Percentiles rank a stretch among this genome's conserved stretches.
phyloP scores from a whole-genome alignment of 345 rosid species.

The Populus pruinosa region DNA sequence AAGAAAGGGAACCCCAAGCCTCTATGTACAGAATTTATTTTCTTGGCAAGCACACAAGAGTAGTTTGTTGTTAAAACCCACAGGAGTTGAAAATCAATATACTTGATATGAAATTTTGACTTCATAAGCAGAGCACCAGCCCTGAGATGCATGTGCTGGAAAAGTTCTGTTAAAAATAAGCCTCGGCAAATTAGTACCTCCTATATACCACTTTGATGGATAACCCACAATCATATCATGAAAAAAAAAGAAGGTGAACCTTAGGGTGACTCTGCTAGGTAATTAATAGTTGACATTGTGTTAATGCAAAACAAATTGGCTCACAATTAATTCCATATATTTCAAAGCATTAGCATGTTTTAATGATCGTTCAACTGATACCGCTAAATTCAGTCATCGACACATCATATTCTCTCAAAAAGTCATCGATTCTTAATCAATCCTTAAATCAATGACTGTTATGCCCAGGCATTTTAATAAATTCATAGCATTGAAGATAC shows the following conservation, averaged over 20 bases:
- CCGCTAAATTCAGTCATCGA: background rate
- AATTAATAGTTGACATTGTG: background rate
- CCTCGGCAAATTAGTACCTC: background rate
- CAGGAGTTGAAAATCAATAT: background rate
- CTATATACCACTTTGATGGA: too few species aligned
- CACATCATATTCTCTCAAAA: background rate
- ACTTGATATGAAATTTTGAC: background rate
- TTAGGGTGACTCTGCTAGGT: background rate
- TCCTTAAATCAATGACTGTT: background rate
- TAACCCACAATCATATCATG: background rate
- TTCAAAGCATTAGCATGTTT: background rate
- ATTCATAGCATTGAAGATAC: slow-evolving; percentile 25
- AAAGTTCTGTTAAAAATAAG: background rate
- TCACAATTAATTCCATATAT: background rate
- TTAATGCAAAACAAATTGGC: background rate
- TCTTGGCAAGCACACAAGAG: background rate
- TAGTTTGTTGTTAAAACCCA: background rate
- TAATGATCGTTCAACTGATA: background rate
- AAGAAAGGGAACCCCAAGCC: background rate
- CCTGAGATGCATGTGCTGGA: background rate
- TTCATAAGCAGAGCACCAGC: background rate
- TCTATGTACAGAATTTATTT: background rate
- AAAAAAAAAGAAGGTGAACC: background rate
- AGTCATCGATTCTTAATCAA: background rate
- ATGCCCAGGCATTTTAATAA: background rate